Evolutionary conservation across 2,329 filamentous ascomycete species (phyloP).

Genomic region (Chrysoporthe puriensis): DNA sequence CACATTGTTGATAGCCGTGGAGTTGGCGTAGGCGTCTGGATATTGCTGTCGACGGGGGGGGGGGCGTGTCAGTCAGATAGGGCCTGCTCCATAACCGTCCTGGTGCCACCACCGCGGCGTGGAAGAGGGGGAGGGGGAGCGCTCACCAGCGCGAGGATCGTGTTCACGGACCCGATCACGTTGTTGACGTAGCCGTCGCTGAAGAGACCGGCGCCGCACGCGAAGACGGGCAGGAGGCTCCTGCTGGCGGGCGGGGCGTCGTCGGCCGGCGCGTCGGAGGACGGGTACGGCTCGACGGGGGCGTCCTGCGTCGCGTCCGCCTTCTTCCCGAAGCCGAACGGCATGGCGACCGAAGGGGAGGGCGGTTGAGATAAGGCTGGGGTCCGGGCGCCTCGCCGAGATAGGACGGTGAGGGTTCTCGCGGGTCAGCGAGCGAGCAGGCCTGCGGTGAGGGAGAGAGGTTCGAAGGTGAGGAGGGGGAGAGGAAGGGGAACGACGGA

Average conservation of each 20-base stretch:
- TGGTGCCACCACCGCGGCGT: neutral
- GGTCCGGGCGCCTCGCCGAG: neutral
- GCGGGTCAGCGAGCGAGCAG: neutral
- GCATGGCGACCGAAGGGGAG: neutral
- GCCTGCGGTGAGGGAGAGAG: neutral
- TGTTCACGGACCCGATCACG: conserved; percentile 44
- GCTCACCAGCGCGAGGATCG: neutral
- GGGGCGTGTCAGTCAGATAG: neutral
- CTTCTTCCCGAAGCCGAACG: conserved; percentile 27
- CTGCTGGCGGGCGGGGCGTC: conserved; percentile 26
- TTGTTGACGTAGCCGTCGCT: conserved; percentile 92
- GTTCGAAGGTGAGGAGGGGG: too few species aligned
- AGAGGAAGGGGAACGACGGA: neutral
- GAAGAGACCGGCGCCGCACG: conserved; percentile 88
- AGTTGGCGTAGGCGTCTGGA: conserved; percentile 67
- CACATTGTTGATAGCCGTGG: conserved; percentile 69
- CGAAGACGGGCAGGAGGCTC: conserved; percentile 69
- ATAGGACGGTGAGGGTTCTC: neutral
- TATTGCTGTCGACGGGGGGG: conserved; percentile 57
- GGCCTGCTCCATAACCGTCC: too few species aligned
- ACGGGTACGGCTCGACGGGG: conserved; percentile 11
- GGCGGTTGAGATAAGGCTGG: neutral
- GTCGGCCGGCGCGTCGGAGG: conserved; percentile 11
- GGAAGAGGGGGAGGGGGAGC: neutral
- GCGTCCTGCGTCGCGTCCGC: conserved; percentile 14